Evolutionary conservation across 2,329 filamentous ascomycete genomes (phyloP), one percentile per base, ranked within the genome.

Genomic region (Fusarium coffeatum): DNA sequence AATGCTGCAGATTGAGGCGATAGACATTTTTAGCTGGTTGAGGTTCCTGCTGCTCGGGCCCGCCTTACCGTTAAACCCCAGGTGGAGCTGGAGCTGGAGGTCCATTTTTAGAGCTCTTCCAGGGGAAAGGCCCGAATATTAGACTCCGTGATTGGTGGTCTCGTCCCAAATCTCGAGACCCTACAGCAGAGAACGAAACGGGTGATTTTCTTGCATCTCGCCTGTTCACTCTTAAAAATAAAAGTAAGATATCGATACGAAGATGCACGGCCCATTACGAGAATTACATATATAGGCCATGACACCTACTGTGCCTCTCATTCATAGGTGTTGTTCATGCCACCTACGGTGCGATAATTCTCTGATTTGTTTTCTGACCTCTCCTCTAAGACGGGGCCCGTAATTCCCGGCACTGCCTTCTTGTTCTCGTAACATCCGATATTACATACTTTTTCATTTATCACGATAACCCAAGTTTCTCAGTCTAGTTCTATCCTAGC

Each of bases 71-170:
- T 37, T n/a, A 43, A 71, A 62, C 71, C 72, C 72, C 72, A 71
- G 34, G 18, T 37, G 34, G 6, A 37, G 30, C 30, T 32, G 30
- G 13, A 32, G 9, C 10, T n/a, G 10, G 18, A 12, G 72, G 74
- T 71, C 59, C 59, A 59, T 73, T 73, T 47, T 66, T 57, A 55
- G 72, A 71, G 53, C 49, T 51, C 50, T 20, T 46, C 57, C 57
- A 69, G 56, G 68, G 64, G 69, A 69, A 74, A 74, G 72, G 72
- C 46, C 72, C 72, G 72, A 74, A 60, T 73, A 54, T 41, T 16
- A 59, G 47, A 53, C 56, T 66, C 59, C 60, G 51, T 72, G 66
- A 74, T 74, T 74, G 72, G 71, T 4, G 10, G 34, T 27, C n/a
- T 28, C 11, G 16, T 23, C 25, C 50, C 32, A 5, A 34, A 46